These are phyloP conservation scores for Sarcodon aspratus DNA, from an alignment of 768 basidiomycete genomes.

Conservation along the genomic window DNA sequence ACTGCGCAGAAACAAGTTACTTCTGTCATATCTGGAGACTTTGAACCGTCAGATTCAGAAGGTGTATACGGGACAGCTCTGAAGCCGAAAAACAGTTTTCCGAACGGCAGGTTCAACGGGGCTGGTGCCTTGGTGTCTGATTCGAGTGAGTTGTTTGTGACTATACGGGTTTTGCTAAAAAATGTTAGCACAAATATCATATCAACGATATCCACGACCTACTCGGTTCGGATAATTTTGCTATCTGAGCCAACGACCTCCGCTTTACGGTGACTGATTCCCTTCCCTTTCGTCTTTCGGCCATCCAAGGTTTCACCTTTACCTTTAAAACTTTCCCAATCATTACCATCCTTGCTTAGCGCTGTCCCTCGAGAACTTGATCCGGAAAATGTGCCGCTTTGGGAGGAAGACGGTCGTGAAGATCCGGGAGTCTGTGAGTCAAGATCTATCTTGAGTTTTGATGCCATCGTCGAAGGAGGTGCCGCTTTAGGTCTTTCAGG, in stretches of 20 bases:
- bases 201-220: conserved; percentile 19
- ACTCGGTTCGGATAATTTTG: conserved; percentile 91
- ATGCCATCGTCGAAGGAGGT: conserved; percentile 86
- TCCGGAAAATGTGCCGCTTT: conserved; percentile 57
- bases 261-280: conserved; percentile 71
- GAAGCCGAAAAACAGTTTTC: conserved; percentile 96
- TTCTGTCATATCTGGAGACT: conserved; percentile 8
- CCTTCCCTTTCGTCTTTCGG: conserved; percentile 91
- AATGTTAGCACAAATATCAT: conserved; percentile 1
- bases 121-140: conserved; percentile 75
- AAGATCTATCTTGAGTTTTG: conserved; percentile 91
- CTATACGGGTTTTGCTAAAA: conserved; percentile 66
- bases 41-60: conserved; percentile 17
- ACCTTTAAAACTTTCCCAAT: conserved; percentile 96
- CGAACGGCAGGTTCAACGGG: conserved; percentile 81
- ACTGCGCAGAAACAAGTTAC: background rate
- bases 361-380: conserved; percentile 22
- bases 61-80: conserved; percentile 62
- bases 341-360: conserved; percentile 68
- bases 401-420: conserved; percentile 66
- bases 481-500: conserved; percentile 78
- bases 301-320: conserved; percentile 86
- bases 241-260: conserved; percentile 72
- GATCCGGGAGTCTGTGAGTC: conserved; percentile 80
- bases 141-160: conserved; percentile 73